Base-by-base conservation (phyloP, 306 rosid genomes). In the Notholithocarpus densiflorus region DNA sequence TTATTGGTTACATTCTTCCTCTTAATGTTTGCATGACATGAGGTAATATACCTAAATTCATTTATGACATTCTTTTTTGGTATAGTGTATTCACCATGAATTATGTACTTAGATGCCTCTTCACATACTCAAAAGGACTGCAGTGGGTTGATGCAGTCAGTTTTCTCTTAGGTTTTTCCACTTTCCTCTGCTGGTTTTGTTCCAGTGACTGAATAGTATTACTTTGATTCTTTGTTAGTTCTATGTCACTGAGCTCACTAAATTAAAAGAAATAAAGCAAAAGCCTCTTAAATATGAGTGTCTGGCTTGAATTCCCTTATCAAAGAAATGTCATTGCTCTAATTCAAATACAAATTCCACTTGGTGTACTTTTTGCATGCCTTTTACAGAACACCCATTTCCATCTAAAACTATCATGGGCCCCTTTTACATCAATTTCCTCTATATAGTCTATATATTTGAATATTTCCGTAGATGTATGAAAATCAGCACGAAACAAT, bases 311-410 rank as follows among this genome's bases (percentile, higher is more conserved):
- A 37, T 74, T 81, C 73, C 81, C 82, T 73, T 80, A 84, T 81
- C 37, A 64, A 71, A 84, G 71, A 76, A 82, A 75, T 31, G 74
- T 1, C 12, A 84, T 82, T 89, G 89, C 69, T 89, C 87, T 80
- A 85, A 73, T 80, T 79, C 89, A 82, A 84, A 83, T 82, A 84
- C 86, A 86, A 84, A 84, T 84, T 84, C 93, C 92, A 89, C 90
- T 88, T 77, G 88, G 57, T 66, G 84, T 90, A 86, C 97, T 92
- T 94, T 91, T 84, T 92, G 98, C 15, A 82, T 78, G 83, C 81
- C 98, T 89, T 94, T 94, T 73, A 31, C 83, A 65, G 62, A 66
- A 85, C 98, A 91, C 2, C 4, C 61, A 73, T 77, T 82, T 86
- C 80, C 84, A 77, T 75, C 80, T 71, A 40, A 74, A 64, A 82